Evolutionary conservation across 108 stramenopile species (phyloP), one percentile per base, ranked within the genome.

Genomic region (Skeletonema grethae): DNA sequence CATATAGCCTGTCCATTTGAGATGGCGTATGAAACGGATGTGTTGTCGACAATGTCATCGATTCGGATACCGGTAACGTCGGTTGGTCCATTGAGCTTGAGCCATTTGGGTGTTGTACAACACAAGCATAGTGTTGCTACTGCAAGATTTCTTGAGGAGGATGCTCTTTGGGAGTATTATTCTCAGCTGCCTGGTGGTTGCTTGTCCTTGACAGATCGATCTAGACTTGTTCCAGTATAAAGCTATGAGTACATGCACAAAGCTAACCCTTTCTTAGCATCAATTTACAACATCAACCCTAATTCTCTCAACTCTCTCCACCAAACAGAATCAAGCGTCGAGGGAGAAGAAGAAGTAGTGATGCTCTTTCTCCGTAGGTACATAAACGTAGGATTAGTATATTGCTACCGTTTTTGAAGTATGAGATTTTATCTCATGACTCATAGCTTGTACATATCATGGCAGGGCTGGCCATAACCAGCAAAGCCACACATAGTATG

Each of bases 121-220:
- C 58, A 15, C 16, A 28, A 43, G 15, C 41, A 43, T 3, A n/a
- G 41, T 43, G 41, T 60, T 11, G 57, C 80, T 31, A 65, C 39
- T 7, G 80, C 80, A 18, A 48, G 38, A 32, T 80, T 80, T 43
- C 25, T 74, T 2, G 43, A 61, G 6, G 80, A 80, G 53, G 80
- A 80, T 36, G 61, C 45, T 13, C 31, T 80, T 12, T 80, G 80
- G 80, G 65, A 80, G 5, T 80, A 74, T 43, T 80, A 74, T 24
- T 59, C 56, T 50, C 72, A 66, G 30, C 53, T 80, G 13, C 80
- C 80, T 7, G 80, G 80, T 25, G 80, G 73, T n/a, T 80, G 68
- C 56, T 31, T 80, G 22, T 74, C 80, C 2, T 57, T 80, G 24
- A 43, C 32, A 13, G 80, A 80, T 65, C 68, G 80, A 16, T 80